phyloP scores from a whole-genome alignment of 2,329 filamentous ascomycete species.

The Aspergillus fischeri region DNA sequence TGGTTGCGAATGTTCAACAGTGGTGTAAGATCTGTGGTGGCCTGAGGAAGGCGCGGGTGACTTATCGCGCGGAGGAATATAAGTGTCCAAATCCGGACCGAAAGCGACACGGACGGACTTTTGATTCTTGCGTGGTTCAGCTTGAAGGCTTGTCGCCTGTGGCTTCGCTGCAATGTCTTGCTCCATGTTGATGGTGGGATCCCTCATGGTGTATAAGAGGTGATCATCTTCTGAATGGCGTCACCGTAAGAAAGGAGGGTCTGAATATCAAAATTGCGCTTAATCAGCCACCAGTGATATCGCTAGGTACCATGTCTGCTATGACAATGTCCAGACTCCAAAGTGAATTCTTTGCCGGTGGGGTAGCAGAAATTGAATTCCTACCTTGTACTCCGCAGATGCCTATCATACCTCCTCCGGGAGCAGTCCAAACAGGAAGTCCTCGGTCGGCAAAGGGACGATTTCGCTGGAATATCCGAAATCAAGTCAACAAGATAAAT shows the following conservation, averaged over 20 bases:
- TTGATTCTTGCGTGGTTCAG: slow-evolving; percentile 28
- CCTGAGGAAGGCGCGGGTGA: slow-evolving; percentile 27
- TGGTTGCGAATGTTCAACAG: slow-evolving; percentile 26
- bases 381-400: background rate
- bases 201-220: slow-evolving; percentile 31
- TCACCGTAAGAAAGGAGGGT: slow-evolving; percentile 9
- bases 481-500: background rate
- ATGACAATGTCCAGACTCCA: background rate
- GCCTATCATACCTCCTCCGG: slow-evolving; percentile 16
- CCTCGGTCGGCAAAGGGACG: background rate
- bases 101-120: slow-evolving; percentile 39
- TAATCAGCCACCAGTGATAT: background rate
- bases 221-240: slow-evolving; percentile 28
- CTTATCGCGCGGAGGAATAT: slow-evolving; percentile 32
- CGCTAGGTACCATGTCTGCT: background rate
- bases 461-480: background rate
- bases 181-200: slow-evolving; percentile 35
- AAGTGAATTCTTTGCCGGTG: background rate
- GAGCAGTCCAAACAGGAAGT: slow-evolving; percentile 6
- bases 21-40: slow-evolving; percentile 35
- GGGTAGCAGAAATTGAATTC: background rate
- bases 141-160: slow-evolving; percentile 25
- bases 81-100: slow-evolving; percentile 35
- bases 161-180: slow-evolving; percentile 21
- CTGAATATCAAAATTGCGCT: slow-evolving; percentile 1